Conservation (phyloP, 164 flowering plant species). For the Stephania yunnanensis region DNA sequence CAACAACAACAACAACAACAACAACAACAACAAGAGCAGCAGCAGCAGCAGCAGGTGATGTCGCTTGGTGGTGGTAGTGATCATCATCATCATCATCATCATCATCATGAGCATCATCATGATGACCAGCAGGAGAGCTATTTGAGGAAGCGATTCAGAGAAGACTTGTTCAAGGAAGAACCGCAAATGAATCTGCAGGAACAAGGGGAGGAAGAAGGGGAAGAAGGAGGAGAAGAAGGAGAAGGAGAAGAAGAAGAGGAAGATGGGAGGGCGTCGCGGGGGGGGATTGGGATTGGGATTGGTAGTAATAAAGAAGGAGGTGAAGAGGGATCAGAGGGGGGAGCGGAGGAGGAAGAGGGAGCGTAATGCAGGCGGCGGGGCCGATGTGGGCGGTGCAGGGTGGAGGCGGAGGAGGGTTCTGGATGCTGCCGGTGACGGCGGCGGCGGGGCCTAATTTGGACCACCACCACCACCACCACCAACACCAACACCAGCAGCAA, state of each 20-base stretch:
- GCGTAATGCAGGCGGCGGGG: slow-evolving; percentile 34
- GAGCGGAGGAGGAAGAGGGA: not conserved
- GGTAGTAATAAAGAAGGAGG: no score
- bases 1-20: no score
- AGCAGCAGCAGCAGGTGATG: slow-evolving; percentile 36
- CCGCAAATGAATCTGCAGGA: slow-evolving; percentile 2
- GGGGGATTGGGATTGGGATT: no score
- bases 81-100: not conserved
- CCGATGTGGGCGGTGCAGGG: slow-evolving; percentile 69
- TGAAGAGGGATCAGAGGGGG: not conserved
- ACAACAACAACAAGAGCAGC: no score
- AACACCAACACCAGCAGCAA: not conserved
- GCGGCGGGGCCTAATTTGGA: not conserved
- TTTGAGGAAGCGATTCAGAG: slow-evolving; percentile 57
- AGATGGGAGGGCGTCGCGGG: not conserved
- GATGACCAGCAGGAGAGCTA: slow-evolving; percentile 25
- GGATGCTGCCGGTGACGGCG: slow-evolving; percentile 61
- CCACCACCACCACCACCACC: no score
- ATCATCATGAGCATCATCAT: no score
- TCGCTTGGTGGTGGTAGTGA: slow-evolving; percentile 22
- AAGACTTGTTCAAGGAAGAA: slow-evolving; percentile 74
- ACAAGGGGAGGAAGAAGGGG: not conserved
- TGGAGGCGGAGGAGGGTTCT: slow-evolving; percentile 33
- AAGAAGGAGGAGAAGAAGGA: not conserved
- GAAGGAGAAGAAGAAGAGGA: not conserved